Evolutionary conservation across 108 stramenopile genomes (phyloP).

Genomic region (Cyclotella kingstonii): DNA sequence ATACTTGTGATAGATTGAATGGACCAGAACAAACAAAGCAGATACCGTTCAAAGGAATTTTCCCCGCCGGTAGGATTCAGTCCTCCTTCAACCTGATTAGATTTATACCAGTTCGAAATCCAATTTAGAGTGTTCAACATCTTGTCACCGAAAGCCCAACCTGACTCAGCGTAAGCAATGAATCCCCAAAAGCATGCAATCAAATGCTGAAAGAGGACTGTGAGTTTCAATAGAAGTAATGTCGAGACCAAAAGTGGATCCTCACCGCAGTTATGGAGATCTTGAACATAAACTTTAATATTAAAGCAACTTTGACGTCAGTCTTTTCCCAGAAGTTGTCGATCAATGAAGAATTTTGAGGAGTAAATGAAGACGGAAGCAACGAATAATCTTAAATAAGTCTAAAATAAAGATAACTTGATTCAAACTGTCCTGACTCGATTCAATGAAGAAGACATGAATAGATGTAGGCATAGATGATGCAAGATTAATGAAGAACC

Average conservation of each 20-base stretch:
- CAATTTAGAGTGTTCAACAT: slow-evolving; percentile 25
- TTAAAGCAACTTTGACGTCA: slow-evolving; percentile 9
- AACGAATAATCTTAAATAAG: slow-evolving; percentile 31
- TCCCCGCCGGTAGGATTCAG: slow-evolving; percentile 39
- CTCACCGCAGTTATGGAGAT: slow-evolving; percentile 5
- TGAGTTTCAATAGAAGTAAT: neutral
- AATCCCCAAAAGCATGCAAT: slow-evolving; percentile 46
- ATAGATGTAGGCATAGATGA: slow-evolving; percentile 12
- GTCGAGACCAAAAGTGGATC: neutral
- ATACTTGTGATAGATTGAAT: slow-evolving; percentile 49
- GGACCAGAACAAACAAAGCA: slow-evolving; percentile 49
- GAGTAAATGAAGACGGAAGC: slow-evolving; percentile 18
- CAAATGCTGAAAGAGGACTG: slow-evolving; percentile 27
- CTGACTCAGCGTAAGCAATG: slow-evolving; percentile 34
- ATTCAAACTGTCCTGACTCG: neutral
- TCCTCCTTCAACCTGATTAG: slow-evolving; percentile 10
- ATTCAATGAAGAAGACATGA: slow-evolving; percentile 2
- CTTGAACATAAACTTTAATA: slow-evolving; percentile 23
- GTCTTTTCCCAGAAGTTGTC: slow-evolving; percentile 9
- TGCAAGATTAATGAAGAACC: slow-evolving; percentile 27
- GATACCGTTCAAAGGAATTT: slow-evolving; percentile 28
- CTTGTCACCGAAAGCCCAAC: slow-evolving; percentile 20
- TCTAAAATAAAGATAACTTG: slow-evolving; percentile 5
- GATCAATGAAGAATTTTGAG: slow-evolving; percentile 15
- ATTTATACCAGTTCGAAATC: slow-evolving; percentile 34